Percentiles rank a stretch among this genome's conserved stretches.
phyloP scores from a whole-genome alignment of 164 flowering plant species.

The Stephania japonica region DNA sequence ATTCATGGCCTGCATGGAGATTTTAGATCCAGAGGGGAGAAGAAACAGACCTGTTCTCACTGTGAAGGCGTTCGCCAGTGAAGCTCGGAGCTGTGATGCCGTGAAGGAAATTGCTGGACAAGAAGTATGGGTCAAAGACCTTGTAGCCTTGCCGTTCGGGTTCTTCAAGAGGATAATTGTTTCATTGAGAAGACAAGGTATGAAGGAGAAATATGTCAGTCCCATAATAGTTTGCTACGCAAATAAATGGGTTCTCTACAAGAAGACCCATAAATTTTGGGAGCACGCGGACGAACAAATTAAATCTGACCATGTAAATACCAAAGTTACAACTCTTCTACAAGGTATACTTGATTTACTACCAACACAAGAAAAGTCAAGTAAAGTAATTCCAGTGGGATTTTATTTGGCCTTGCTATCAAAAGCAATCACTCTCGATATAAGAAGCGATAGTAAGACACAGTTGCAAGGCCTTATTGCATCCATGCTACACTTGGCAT shows the following conservation, averaged over 20 bases:
- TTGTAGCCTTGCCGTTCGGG: conserved; percentile 65
- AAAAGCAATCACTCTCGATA: conserved; percentile 42
- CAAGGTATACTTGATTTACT: conserved; percentile 64
- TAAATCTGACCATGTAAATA: conserved; percentile 16
- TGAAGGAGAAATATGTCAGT: conserved; percentile 82
- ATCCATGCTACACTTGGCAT: conserved; percentile 53
- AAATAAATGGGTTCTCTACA: conserved; percentile 62
- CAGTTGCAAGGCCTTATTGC: conserved; percentile 58
- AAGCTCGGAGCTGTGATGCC: conserved; percentile 49
- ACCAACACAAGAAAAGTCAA: conserved; percentile 43
- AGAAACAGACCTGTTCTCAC: conserved; percentile 54
- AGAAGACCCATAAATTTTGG: conserved; percentile 52
- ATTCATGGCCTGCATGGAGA: conserved; percentile 97
- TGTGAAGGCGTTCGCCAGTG: conserved; percentile 41
- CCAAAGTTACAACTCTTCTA: conserved; percentile 26
- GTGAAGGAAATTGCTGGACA: conserved; percentile 47
- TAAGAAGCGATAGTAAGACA: conserved; percentile 26
- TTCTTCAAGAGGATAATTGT: conserved; percentile 71
- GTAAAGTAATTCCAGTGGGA: conserved; percentile 65
- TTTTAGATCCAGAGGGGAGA: conserved; percentile 83
- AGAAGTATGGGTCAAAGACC: conserved; percentile 79
- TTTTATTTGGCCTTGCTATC: conserved; percentile 76
- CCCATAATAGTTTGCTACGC: conserved; percentile 82
- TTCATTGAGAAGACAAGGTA: conserved; percentile 87
- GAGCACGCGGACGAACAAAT: conserved; percentile 29